These are phyloP conservation scores for Cicer judaicum DNA, from an alignment of 306 rosid genomes.

Conservation along the genomic window DNA sequence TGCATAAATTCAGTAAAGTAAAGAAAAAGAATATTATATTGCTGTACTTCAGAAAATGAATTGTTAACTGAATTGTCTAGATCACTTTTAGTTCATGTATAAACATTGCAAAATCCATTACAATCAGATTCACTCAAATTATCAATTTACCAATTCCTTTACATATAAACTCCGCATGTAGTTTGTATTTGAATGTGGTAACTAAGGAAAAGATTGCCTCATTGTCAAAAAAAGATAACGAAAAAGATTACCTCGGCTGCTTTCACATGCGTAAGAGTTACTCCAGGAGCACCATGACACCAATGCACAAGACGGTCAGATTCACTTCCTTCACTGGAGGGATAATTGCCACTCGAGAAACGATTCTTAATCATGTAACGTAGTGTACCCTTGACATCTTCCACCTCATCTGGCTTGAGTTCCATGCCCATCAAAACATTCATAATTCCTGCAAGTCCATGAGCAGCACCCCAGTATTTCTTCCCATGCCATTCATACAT, in stretches of 20 bases:
- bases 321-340: slow-evolving; percentile 83
- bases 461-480: slow-evolving; percentile 97
- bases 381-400: slow-evolving; percentile 77
- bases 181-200: slow-evolving; percentile 13
- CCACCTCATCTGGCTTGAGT: slow-evolving; percentile 76
- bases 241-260: slow-evolving; percentile 70
- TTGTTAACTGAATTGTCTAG: slow-evolving; percentile 1
- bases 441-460: slow-evolving; percentile 89
- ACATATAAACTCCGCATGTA: neutral
- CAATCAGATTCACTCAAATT: neutral
- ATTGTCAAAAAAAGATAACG: neutral
- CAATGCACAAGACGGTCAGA: slow-evolving; percentile 85
- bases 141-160: neutral
- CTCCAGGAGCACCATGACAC: slow-evolving; percentile 96
- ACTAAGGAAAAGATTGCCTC: slow-evolving; percentile 54
- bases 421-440: slow-evolving; percentile 79
- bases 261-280: slow-evolving; percentile 73
- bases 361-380: slow-evolving; percentile 71
- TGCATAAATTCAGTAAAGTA: neutral
- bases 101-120: neutral
- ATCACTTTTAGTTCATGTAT: neutral
- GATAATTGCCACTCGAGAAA: slow-evolving; percentile 76
- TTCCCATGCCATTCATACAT: slow-evolving; percentile 96
- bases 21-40: neutral
- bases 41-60: slow-evolving; percentile 8